Percentiles rank a stretch among this genome's conserved stretches.
Evolutionary conservation across 1,284 basidiomycete species (phyloP).

Genomic region (Phellopilus nigrolimitatus): DNA sequence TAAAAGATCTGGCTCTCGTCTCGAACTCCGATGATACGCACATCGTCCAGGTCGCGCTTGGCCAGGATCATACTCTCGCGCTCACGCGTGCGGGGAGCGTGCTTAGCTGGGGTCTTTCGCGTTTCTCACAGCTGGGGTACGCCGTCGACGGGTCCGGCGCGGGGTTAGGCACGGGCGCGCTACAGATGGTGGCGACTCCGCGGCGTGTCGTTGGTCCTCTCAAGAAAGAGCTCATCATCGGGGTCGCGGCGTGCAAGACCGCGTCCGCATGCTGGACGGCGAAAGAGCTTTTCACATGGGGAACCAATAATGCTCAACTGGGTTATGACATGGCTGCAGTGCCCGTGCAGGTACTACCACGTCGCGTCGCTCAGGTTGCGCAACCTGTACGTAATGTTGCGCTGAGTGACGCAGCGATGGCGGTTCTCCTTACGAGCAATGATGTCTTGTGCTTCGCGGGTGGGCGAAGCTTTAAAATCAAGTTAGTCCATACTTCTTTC

Average conservation of each 20-base stretch:
- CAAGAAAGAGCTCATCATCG: constrained; percentile 76
- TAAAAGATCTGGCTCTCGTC: constrained; percentile 14
- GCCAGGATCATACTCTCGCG: constrained; percentile 91
- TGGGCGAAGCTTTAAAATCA: constrained; percentile 71
- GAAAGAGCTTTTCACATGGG: constrained; percentile 91
- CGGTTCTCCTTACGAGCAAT: constrained; percentile 65
- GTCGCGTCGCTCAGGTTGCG: constrained; percentile 77
- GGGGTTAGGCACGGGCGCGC: too few species aligned
- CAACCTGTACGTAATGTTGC: constrained; percentile 67
- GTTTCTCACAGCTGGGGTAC: constrained; percentile 88
- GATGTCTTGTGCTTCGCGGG: constrained; percentile 86
- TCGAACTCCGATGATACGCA: constrained; percentile 58
- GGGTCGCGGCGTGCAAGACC: constrained; percentile 84
- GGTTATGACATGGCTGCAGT: constrained; percentile 53
- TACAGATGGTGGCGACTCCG: constrained; percentile 77
- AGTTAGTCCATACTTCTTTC: constrained; percentile 39
- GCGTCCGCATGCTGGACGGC: constrained; percentile 91
- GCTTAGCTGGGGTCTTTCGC: constrained; percentile 87
- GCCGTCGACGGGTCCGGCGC: constrained; percentile 61
- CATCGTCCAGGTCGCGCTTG: constrained; percentile 68
- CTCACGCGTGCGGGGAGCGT: constrained; percentile 81
- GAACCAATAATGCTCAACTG: constrained; percentile 90
- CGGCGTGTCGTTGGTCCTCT: constrained; percentile 74
- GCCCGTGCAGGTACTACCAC: constrained; percentile 75
- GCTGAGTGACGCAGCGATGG: constrained; percentile 78